phyloP scores from a whole-genome alignment of 1,284 basidiomycete species.

The Microbotryum intermedium region DNA sequence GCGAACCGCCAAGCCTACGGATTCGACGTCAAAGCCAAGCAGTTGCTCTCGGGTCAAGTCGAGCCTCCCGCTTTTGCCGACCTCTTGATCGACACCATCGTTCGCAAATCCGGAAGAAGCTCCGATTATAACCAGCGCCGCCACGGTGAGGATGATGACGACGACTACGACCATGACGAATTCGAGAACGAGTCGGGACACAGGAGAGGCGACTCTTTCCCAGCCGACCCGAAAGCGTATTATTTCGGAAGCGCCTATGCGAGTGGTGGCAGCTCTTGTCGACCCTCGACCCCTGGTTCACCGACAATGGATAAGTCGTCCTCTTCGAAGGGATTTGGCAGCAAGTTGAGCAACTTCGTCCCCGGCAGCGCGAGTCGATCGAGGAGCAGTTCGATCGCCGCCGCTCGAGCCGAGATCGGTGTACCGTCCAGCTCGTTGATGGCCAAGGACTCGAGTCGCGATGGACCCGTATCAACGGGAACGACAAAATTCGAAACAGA shows the following conservation, averaged over 20 bases:
- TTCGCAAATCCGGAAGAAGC: conserved; percentile 40
- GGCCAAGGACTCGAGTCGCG: neutral
- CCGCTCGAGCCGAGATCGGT: neutral
- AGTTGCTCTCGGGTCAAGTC: conserved; percentile 67
- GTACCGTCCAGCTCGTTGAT: neutral
- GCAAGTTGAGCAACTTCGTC: too few relatives aligned
- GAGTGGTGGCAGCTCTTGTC: too few relatives aligned
- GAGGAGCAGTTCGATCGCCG: neutral
- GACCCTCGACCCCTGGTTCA: too few relatives aligned
- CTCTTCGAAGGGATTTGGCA: too few relatives aligned
- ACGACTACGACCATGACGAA: neutral
- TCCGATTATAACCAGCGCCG: neutral
- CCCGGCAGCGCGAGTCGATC: too few relatives aligned
- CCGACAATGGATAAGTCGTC: too few relatives aligned
- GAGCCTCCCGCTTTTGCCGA: conserved; percentile 68
- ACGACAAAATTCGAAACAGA: conserved; percentile 6
- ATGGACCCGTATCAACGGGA: neutral
- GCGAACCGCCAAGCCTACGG: conserved; percentile 41
- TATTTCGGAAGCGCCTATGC: too few relatives aligned
- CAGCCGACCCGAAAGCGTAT: too few relatives aligned
- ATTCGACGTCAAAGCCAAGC: conserved; percentile 61
- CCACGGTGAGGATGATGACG: neutral
- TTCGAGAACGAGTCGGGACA: conserved; percentile 1
- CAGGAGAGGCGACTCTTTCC: too few relatives aligned
- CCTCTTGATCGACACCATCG: conserved; percentile 61